Conservation (phyloP, 805 yeast species). For the Hanseniaspora thailandica region DNA sequence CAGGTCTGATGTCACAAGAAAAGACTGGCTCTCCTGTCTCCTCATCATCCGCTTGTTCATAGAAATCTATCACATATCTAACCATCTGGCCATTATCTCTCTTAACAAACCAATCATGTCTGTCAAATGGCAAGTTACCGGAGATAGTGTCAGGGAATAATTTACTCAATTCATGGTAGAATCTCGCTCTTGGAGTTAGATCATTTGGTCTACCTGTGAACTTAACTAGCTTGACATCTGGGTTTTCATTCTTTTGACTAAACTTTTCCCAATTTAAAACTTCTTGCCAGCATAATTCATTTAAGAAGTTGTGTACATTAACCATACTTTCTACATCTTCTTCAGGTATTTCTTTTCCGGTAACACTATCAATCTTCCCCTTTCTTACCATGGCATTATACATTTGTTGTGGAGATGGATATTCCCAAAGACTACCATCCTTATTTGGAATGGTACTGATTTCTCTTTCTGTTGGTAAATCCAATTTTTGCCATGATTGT, state of each 20-base stretch:
- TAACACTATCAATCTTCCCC: constrained; percentile 45
- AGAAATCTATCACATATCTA: constrained; percentile 89
- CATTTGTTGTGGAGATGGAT: constrained; percentile 99
- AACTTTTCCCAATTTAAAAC: constrained; percentile 82
- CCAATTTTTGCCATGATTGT: constrained; percentile 69
- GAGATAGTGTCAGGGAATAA: constrained; percentile 62
- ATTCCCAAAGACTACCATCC: constrained; percentile 83
- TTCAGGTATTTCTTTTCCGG: constrained; percentile 70
- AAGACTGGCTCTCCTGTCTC: constrained; percentile 83
- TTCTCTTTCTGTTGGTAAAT: constrained; percentile 73
- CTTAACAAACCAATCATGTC: constrained; percentile 97
- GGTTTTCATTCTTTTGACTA: constrained; percentile 47
- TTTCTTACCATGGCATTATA: constrained; percentile 92
- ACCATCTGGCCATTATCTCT: constrained; percentile 51
- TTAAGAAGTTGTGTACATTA: constrained; percentile 85
- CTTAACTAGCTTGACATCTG: constrained; percentile 43
- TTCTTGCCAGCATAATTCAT: constrained; percentile 97
- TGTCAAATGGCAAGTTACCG: constrained; percentile 82
- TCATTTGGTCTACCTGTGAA: constrained; percentile 91
- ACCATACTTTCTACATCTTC: constrained; percentile 97
- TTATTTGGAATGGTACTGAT: constrained; percentile 71
- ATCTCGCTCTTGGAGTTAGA: constrained; percentile 71
- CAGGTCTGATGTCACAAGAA: constrained; percentile 90
- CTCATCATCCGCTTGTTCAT: constrained; percentile 86
- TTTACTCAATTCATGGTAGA: constrained; percentile 52